Conservation (phyloP, 306 rosid genomes). For the Cucumis melo region DNA sequence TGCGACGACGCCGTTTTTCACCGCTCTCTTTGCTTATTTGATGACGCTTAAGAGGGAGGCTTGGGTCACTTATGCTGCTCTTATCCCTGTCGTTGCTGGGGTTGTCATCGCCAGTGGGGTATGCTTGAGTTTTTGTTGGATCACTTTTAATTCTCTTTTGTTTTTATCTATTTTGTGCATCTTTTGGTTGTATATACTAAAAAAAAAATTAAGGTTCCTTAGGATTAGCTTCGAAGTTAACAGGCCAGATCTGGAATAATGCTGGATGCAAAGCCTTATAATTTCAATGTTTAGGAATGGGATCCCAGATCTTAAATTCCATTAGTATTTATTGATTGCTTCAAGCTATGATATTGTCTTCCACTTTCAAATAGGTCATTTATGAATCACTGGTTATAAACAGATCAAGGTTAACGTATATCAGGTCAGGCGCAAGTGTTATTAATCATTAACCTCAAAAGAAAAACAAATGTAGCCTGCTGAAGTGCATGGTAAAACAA, state of each 20-base stretch:
- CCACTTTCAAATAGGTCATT: not conserved
- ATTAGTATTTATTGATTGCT: not conserved
- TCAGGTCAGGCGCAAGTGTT: not conserved
- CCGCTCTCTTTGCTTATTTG: constrained; percentile 79
- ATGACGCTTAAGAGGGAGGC: constrained; percentile 85
- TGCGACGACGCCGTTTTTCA: constrained; percentile 94
- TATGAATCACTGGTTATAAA: not conserved
- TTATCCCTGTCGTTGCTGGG: constrained; percentile 93
- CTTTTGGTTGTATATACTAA: not conserved
- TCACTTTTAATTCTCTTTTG: not conserved
- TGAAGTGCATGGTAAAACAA: not conserved
- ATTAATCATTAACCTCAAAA: not conserved
- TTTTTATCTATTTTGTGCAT: constrained; percentile 4
- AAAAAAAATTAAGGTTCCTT: not conserved
- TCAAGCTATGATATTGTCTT: not conserved
- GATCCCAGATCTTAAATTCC: not conserved
- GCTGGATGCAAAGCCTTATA: not conserved
- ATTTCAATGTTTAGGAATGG: not conserved
- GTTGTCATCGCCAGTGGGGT: constrained; percentile 99
- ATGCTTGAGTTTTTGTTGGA: constrained; percentile 12
- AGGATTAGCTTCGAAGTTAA: not conserved
- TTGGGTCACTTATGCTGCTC: constrained; percentile 90
- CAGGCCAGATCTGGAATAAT: not conserved
- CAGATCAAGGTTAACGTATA: not conserved
- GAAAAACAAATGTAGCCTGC: not conserved